Evolutionary conservation across 2,329 filamentous ascomycete genomes (phyloP), one percentile per base, ranked within the genome.

Genomic region (Penicillium sp.): DNA sequence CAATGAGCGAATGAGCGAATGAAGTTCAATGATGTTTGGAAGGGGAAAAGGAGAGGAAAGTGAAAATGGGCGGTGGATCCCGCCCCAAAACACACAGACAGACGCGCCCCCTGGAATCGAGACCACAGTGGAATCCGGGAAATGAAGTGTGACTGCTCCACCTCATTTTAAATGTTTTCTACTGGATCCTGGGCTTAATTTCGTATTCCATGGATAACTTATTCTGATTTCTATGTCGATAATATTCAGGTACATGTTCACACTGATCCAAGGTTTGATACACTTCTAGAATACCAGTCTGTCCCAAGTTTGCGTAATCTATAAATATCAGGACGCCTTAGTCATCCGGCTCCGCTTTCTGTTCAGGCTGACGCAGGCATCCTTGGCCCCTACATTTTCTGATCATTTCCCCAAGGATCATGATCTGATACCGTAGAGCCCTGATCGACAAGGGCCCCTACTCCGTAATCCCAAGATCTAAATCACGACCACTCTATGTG

Each of bases 1-100:
- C 19, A 33, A 24, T 39, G 35, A 39, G 59, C 78, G 78, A 79
- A 76, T 54, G 55, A 52, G 51, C 47, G 37, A 52, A 53, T 26
- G 49, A 48, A 35, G 54, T 62, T 55, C 51, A 53, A 57, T 51
- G 55, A 57, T n/a, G 49, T 13, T 19, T 21, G 55, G 60, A 57
- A 26, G 33, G n/a, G 50, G 24, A 53, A 47, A 47, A 44, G 43
- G 55, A 35, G 52, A 39, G 51, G 35, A 44, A 49, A 51, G 52
- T 45, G 57, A 48, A 52, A 52, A 53, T 50, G 48, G 33, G 45
- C 41, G 64, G 58, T 53, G 52, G 52, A 47, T 47, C 52, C 51
- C 43, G 43, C 41, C 41, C 50, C 39, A 53, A 47, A 53, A 33
- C 31, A 39, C 45, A 55, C 46, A 22, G n/a, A 33, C 27, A 33